Evolutionary conservation across 2,329 filamentous ascomycete genomes (phyloP).

Genomic region (Neopestalotiopsis clavispora): DNA sequence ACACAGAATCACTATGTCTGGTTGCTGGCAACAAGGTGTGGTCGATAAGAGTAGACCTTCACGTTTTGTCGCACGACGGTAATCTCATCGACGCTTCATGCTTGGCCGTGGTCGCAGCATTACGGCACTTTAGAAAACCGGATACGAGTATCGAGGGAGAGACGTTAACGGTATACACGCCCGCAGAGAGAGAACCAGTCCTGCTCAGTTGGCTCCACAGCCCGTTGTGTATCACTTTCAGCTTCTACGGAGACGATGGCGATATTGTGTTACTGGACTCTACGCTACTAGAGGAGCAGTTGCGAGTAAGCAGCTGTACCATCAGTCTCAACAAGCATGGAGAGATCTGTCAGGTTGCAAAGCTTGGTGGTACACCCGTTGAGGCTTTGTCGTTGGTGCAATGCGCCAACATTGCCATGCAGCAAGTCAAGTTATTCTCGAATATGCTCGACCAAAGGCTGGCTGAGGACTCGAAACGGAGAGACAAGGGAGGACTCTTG

Average conservation of each 20-base stretch:
- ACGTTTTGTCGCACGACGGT: constrained; percentile 89
- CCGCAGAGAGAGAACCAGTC: constrained; percentile 87
- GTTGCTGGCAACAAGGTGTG: constrained; percentile 91
- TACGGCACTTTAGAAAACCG: constrained; percentile 89
- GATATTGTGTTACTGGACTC: constrained; percentile 76
- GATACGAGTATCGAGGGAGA: constrained; percentile 88
- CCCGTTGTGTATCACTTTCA: constrained; percentile 90
- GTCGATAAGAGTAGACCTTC: constrained; percentile 87
- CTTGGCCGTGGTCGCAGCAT: constrained; percentile 82
- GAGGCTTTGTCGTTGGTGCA: constrained; percentile 80
- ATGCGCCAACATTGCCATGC: constrained; percentile 75
- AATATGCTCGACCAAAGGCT: constrained; percentile 74
- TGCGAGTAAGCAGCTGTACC: constrained; percentile 74
- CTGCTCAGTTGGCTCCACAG: constrained; percentile 90
- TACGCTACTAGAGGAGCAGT: constrained; percentile 75
- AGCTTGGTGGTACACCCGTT: constrained; percentile 82
- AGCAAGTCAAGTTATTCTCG: constrained; percentile 82
- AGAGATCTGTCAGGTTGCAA: constrained; percentile 89
- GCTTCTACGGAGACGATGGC: constrained; percentile 76
- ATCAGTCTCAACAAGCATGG: constrained; percentile 89
- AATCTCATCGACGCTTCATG: constrained; percentile 87
- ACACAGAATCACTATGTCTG: constrained; percentile 95
- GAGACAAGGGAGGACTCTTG: constrained; percentile 79
- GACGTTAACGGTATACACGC: constrained; percentile 80
- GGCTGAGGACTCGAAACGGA: constrained; percentile 76